Evolutionary conservation across 805 yeast genomes (phyloP).

Genomic region (Saccharomycodes ludwigii): DNA sequence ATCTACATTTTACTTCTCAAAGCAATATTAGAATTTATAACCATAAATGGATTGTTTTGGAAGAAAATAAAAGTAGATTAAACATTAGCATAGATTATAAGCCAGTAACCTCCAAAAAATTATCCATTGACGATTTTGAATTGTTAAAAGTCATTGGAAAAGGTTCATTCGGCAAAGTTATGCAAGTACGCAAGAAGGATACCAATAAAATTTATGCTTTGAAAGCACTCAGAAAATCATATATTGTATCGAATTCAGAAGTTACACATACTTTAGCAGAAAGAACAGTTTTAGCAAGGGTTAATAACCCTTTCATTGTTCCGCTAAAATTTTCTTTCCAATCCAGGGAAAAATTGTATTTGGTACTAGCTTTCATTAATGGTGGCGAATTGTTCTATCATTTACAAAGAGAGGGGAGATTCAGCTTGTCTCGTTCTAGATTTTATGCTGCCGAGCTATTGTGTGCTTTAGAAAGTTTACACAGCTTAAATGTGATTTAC

Average conservation of each 20-base stretch:
- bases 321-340: slow-evolving; percentile 95
- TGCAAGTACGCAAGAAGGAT: slow-evolving; percentile 95
- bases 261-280: slow-evolving; percentile 95
- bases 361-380: slow-evolving; percentile 85
- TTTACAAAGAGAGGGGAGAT: slow-evolving; percentile 80
- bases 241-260: slow-evolving; percentile 86
- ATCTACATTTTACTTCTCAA: slow-evolving; percentile 36
- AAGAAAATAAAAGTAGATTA: slow-evolving; percentile 39
- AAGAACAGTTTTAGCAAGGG: slow-evolving; percentile 86
- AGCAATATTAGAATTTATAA: slow-evolving; percentile 47
- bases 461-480: slow-evolving; percentile 86
- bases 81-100: slow-evolving; percentile 58
- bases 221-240: slow-evolving; percentile 87
- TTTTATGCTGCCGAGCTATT: slow-evolving; percentile 91
- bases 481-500: slow-evolving; percentile 83
- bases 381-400: slow-evolving; percentile 97
- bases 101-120: slow-evolving; percentile 51
- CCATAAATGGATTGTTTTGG: slow-evolving; percentile 42
- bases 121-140: slow-evolving; percentile 86
- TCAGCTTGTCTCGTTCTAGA: slow-evolving; percentile 78
- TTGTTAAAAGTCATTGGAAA: slow-evolving; percentile 91
- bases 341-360: slow-evolving; percentile 86
- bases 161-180: slow-evolving; percentile 96
- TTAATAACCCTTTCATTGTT: slow-evolving; percentile 89
- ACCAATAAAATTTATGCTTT: slow-evolving; percentile 90